Percentiles rank a stretch among this genome's conserved stretches.
phyloP scores from a whole-genome alignment of 2,329 filamentous ascomycete species.

The Thielaviopsis cerberus region DNA sequence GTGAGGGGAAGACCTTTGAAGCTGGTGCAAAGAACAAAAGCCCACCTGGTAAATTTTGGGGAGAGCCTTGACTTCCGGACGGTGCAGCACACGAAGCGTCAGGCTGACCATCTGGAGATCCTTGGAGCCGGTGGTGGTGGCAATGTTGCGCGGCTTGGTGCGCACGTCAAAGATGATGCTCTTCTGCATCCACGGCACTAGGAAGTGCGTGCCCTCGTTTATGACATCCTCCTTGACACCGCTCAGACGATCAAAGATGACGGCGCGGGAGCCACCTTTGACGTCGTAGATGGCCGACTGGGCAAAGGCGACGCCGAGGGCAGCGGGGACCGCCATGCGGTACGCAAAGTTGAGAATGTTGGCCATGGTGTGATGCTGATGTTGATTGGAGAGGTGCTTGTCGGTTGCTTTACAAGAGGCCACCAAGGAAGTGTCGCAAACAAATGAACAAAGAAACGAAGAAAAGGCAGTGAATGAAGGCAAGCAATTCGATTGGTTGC shows the following conservation, averaged over 20 bases:
- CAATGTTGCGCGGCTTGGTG: slow-evolving; percentile 92
- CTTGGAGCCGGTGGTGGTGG: slow-evolving; percentile 93
- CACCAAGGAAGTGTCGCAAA: background rate
- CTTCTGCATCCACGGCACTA: slow-evolving; percentile 88
- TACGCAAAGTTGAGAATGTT: slow-evolving; percentile 38
- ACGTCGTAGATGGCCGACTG: slow-evolving; percentile 90
- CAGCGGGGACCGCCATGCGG: slow-evolving; percentile 53
- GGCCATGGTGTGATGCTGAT: slow-evolving; percentile 10
- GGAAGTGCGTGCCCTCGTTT: slow-evolving; percentile 92
- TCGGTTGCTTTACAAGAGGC: background rate
- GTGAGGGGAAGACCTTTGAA: slow-evolving; percentile 1
- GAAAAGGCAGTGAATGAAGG: background rate
- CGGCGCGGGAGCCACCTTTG: slow-evolving; percentile 78
- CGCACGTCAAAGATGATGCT: slow-evolving; percentile 92
- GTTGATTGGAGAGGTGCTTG: background rate
- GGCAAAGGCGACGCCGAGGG: slow-evolving; percentile 46
- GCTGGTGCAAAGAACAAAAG: background rate
- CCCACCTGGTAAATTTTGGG: slow-evolving; percentile 95
- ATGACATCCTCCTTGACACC: slow-evolving; percentile 86
- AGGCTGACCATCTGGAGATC: slow-evolving; percentile 99
- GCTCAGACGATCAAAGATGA: slow-evolving; percentile 88
- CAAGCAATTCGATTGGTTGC: background rate
- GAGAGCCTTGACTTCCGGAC: slow-evolving; percentile 78
- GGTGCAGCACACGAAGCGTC: slow-evolving; percentile 84
- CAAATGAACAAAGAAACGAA: background rate